Base-by-base conservation (phyloP, 2,329 filamentous ascomycete genomes). In the Xylariaceae sp. region DNA sequence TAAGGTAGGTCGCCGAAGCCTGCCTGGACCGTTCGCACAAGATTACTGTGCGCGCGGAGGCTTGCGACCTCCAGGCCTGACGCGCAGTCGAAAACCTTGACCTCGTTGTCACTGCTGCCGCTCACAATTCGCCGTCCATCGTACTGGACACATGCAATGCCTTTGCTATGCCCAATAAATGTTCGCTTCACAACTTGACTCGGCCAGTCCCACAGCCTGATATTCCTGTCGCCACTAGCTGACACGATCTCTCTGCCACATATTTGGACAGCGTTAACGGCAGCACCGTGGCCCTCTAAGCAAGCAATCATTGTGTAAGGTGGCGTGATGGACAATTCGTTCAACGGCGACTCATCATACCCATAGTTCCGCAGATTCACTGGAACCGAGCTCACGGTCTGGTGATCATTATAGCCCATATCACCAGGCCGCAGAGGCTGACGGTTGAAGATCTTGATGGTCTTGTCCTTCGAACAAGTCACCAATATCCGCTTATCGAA, bases 121-220 rank as follows among this genome's bases (percentile, higher is more conserved):
- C 92, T 97, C 48, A 99, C 92, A 61, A 99, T 96, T 17, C 95
- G 86, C 47, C 91, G 87, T 23, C 92, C 92, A 71, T 99, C 95
- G 70, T 95, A 98, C 74, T 99, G 94, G 14, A 99, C 93, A 72
- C 95, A 99, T 2, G 95, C 95, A 67, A 99, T 98, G 28, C 95
- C 95, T 73, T 99, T 99, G 62, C 86, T 86, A 69, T 99, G 95
- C 1, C 94, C 95, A 34, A 90, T 81, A 29, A 96, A 87, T 0
- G 91, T 96, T 67, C 90, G 86, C 40, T 84, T 82, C 72, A 91
- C 94, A 39, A 83, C 78, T 55, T 92, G 90, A 6, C 86, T 90
- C 16, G 88, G 88, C 78, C 96, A 91, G 72, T 96, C 89, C 95
- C 95, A 99, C 17, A 97, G 83, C 73, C 96, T 97, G 75, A 99